phyloP scores from a whole-genome alignment of 345 rosid species.

The Capsella bursapastoris region DNA sequence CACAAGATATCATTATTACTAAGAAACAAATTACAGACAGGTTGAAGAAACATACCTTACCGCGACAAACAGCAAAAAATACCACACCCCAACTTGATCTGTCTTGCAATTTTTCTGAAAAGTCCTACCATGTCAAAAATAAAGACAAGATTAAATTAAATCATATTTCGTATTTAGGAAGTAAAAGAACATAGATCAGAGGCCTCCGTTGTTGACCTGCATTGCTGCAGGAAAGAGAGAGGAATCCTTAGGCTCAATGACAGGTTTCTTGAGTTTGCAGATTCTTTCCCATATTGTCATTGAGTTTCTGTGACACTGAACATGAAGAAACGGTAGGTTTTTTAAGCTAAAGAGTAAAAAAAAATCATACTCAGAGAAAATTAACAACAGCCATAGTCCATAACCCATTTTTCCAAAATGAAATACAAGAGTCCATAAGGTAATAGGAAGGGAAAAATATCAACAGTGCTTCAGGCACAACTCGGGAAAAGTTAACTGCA shows the following conservation, averaged over 20 bases:
- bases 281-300: slow-evolving; percentile 95
- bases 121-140: slow-evolving; percentile 60
- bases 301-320: slow-evolving; percentile 61
- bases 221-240: slow-evolving; percentile 75
- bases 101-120: slow-evolving; percentile 80
- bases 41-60: slow-evolving; percentile 69
- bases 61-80: slow-evolving; percentile 98
- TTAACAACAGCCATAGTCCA: slow-evolving; percentile 51
- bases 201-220: slow-evolving; percentile 55
- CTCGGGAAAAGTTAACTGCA: slow-evolving; percentile 88
- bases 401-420: slow-evolving; percentile 86
- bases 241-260: slow-evolving; percentile 92
- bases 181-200: slow-evolving; percentile 26
- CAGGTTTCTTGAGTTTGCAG: slow-evolving; percentile 87
- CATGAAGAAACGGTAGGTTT: slow-evolving; percentile 34
- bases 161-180: slow-evolving; percentile 14
- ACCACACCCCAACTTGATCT: slow-evolving; percentile 75
- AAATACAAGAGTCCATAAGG: slow-evolving; percentile 82
- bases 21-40: slow-evolving; percentile 4
- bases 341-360: slow-evolving; percentile 26
- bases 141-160: slow-evolving; percentile 19
- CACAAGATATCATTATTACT: not conserved
- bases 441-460: slow-evolving; percentile 96
- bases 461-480: slow-evolving; percentile 94
- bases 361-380: slow-evolving; percentile 29